A percentile compares a stretch with the other conserved stretches of the same genome.
These are phyloP conservation scores for Furculomyces boomerangus DNA, from an alignment of 371 early-diverging fungal genomes.

Conservation along the genomic window DNA sequence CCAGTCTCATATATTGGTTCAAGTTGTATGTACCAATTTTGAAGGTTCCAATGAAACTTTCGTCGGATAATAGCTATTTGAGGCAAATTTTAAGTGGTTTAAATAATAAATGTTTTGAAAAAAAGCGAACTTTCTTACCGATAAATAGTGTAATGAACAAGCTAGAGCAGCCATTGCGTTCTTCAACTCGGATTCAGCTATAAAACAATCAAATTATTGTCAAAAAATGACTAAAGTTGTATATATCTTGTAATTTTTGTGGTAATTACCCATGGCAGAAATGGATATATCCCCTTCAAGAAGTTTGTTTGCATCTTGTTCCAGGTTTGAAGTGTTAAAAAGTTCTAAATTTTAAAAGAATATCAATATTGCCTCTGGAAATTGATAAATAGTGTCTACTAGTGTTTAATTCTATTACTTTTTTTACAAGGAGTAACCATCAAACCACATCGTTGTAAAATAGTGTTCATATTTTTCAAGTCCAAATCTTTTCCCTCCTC, in stretches of 20 bases:
- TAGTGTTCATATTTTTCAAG: slow-evolving; percentile 35
- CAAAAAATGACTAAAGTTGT: too few relatives aligned
- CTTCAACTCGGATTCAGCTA: slow-evolving; percentile 66
- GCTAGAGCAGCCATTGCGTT: slow-evolving; percentile 59
- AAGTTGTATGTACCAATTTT: slow-evolving; percentile 48
- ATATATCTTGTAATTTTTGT: too few relatives aligned
- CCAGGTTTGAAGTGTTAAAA: slow-evolving; percentile 52
- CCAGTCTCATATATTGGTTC: slow-evolving; percentile 81
- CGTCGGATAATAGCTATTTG: slow-evolving; percentile 45
- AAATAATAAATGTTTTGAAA: not conserved
- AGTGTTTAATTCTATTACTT: slow-evolving; percentile 10
- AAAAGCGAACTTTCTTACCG: slow-evolving; percentile 17
- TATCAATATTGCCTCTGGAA: not conserved
- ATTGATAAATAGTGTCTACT: not conserved
- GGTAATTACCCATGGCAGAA: slow-evolving; percentile 7
- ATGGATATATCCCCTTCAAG: slow-evolving; percentile 47
- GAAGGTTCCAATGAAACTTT: slow-evolving; percentile 55
- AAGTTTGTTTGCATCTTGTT: slow-evolving; percentile 70
- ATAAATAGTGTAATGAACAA: slow-evolving; percentile 58
- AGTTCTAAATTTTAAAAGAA: slow-evolving; percentile 17
- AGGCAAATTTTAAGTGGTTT: not conserved
- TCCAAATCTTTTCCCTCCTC: slow-evolving; percentile 42
- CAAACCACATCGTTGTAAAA: slow-evolving; percentile 55
- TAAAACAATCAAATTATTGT: slow-evolving; percentile 8
- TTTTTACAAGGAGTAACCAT: slow-evolving; percentile 47